Percentiles rank a stretch among this genome's conserved stretches.
phyloP scores from a whole-genome alignment of 768 basidiomycete species.

The Trametes coccinea region DNA sequence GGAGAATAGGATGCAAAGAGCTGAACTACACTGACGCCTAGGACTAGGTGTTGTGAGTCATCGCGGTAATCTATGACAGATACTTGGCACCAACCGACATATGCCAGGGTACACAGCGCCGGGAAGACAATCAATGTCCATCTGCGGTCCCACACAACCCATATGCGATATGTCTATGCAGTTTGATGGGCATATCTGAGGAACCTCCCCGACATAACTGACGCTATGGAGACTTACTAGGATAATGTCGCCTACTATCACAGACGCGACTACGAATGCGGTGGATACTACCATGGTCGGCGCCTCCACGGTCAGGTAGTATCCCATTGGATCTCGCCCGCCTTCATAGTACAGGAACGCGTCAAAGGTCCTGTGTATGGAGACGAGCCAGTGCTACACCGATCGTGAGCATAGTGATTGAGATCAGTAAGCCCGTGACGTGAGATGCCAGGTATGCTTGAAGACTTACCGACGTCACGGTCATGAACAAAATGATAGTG shows the following conservation, averaged over 20 bases:
- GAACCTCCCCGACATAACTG: neutral
- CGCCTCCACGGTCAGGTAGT: conserved; percentile 11
- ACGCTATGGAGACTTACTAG: neutral
- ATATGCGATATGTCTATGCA: conserved; percentile 14
- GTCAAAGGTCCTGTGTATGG: conserved; percentile 8
- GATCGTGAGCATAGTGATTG: too few relatives aligned
- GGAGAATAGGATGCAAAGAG: conserved; percentile 5
- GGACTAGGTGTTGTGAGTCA: neutral
- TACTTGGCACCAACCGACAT: neutral
- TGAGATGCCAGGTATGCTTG: too few relatives aligned
- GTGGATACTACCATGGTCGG: conserved; percentile 6
- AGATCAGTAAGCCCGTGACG: too few relatives aligned
- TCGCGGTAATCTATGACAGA: too few relatives aligned
- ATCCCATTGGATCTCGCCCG: conserved; percentile 4
- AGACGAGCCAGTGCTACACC: conserved; percentile 12
- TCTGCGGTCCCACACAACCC: conserved; percentile 12
- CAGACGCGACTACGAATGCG: conserved; percentile 7
- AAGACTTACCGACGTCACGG: conserved; percentile 6
- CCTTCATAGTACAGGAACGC: conserved; percentile 10
- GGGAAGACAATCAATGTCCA: conserved; percentile 11
- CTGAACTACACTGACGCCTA: conserved; percentile 9
- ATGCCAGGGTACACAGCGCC: conserved; percentile 1
- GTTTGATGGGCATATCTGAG: too few relatives aligned
- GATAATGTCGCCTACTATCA: conserved; percentile 17
- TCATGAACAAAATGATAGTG: conserved; percentile 3